Evolutionary conservation across 148 eudicot genomes (phyloP).

Genomic region (Arbutus unedo): DNA sequence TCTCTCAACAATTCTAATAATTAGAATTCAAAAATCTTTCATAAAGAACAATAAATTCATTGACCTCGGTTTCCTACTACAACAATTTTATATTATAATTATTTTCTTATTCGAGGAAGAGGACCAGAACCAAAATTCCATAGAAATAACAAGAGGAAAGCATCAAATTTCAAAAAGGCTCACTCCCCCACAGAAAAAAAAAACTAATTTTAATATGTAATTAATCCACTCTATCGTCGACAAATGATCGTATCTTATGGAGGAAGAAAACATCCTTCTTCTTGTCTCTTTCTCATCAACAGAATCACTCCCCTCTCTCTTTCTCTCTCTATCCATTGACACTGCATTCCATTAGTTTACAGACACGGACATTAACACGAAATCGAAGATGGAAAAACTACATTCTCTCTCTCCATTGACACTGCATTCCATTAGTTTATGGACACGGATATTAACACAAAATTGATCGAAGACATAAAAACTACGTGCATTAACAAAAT

Average conservation of each 20-base stretch:
- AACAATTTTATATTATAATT: conserved; percentile 15
- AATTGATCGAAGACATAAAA: background rate
- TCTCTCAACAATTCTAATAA: too few relatives aligned
- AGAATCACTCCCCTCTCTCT: conserved; percentile 44
- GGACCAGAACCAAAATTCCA: conserved; percentile 35
- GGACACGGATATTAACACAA: background rate
- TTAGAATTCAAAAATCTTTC: conserved; percentile 18
- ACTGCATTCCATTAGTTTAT: conserved; percentile 18
- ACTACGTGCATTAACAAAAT: background rate
- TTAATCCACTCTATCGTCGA: conserved; percentile 2
- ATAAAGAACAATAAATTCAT: conserved; percentile 24
- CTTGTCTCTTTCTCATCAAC: conserved; percentile 43
- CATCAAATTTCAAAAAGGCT: conserved; percentile 21
- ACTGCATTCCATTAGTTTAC: conserved; percentile 18
- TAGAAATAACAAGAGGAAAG: conserved; percentile 35
- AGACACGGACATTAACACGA: background rate
- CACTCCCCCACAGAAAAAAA: conserved; percentile 13
- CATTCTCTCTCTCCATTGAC: conserved; percentile 35
- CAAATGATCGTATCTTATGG: conserved; percentile 47
- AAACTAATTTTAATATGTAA: background rate
- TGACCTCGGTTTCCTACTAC: conserved; percentile 32
- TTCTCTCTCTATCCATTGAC: conserved; percentile 15
- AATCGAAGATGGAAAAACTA: background rate
- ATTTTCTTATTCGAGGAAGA: conserved; percentile 9
- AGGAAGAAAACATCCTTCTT: conserved; percentile 44